phyloP scores from a whole-genome alignment of 257 asterid genomes.

The Nicotiana attenuata region DNA sequence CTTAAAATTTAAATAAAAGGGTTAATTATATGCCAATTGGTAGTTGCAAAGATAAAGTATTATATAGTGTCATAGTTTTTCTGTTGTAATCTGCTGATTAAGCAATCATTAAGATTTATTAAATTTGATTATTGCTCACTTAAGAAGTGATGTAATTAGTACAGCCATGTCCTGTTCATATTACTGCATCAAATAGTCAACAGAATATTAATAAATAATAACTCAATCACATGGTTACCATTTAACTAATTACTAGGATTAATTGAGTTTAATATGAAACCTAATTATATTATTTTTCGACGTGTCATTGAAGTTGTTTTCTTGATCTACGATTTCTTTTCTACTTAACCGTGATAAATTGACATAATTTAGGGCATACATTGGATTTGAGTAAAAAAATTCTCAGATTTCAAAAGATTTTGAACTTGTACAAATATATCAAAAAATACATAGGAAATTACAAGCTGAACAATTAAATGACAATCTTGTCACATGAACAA shows the following conservation, averaged over 20 bases:
- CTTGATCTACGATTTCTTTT: not conserved
- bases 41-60: not conserved
- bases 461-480: not conserved
- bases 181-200: slow-evolving; percentile 12
- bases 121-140: slow-evolving; percentile 9
- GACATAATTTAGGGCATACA: not conserved
- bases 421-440: not conserved
- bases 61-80: slow-evolving; percentile 7
- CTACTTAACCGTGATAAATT: not conserved
- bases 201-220: not conserved
- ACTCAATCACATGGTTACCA: not conserved
- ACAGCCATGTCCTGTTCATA: slow-evolving; percentile 31
- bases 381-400: not conserved
- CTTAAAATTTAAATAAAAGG: not conserved
- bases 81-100: slow-evolving; percentile 23
- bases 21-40: not conserved
- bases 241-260: not conserved
- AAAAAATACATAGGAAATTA: not conserved
- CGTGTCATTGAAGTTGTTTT: not conserved
- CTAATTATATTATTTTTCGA: not conserved
- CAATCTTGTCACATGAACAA: slow-evolving; percentile 13
- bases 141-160: slow-evolving; percentile 18
- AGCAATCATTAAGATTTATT: slow-evolving; percentile 14
- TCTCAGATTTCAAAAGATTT: not conserved
- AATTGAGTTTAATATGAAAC: not conserved